Evolutionary conservation across 257 asterid genomes (phyloP).

Genomic region (Lithospermum erythrorhizon): DNA sequence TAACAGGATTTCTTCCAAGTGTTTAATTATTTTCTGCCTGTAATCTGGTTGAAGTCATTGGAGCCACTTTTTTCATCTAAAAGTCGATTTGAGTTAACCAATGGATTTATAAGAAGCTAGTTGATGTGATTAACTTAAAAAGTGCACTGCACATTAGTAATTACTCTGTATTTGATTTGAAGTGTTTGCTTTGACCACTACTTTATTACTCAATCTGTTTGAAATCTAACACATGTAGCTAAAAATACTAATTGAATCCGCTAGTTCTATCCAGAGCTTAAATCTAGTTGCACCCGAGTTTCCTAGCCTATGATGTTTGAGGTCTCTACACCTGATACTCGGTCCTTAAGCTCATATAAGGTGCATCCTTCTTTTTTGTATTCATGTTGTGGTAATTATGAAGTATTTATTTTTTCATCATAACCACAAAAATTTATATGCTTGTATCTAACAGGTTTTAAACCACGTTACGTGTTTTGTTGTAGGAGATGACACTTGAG

Average conservation of each 20-base stretch:
- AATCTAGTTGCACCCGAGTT: not conserved
- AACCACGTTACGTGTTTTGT: not conserved
- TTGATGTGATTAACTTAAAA: not conserved
- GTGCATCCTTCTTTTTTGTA: not conserved
- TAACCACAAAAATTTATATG: not conserved
- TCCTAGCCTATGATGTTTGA: not conserved
- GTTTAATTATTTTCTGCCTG: too few species aligned
- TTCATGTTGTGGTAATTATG: not conserved
- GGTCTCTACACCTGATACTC: not conserved
- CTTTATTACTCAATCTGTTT: not conserved
- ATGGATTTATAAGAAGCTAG: not conserved
- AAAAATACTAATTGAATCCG: too few species aligned
- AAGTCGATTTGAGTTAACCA: not conserved
- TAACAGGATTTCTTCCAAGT: not conserved
- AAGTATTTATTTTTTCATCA: too few species aligned
- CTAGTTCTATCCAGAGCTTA: too few species aligned
- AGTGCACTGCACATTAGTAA: not conserved
- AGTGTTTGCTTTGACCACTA: not conserved
- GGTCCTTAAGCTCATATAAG: not conserved
- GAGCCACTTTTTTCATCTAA: not conserved
- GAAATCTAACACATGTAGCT: not conserved
- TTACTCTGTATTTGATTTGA: not conserved
- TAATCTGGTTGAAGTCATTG: not conserved
- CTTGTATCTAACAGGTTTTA: not conserved
- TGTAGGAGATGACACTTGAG: constrained; percentile 94